Evolutionary conservation across 2,329 filamentous ascomycete genomes (phyloP).

Genomic region (Aspergillus sp.): DNA sequence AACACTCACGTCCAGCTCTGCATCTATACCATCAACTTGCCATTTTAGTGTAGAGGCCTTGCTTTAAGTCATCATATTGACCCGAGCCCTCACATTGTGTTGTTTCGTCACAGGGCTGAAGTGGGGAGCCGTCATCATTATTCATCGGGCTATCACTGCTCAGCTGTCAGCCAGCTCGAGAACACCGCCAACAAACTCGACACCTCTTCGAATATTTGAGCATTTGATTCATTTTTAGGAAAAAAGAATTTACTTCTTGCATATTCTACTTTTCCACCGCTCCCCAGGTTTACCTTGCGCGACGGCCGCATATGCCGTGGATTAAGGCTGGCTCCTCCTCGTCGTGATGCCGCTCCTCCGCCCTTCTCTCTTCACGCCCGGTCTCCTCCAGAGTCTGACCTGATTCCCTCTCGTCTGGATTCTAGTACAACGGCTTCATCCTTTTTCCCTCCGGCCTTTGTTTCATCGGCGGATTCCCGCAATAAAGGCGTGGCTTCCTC

Average conservation of each 20-base stretch:
- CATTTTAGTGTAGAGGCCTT: neutral
- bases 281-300: conserved; percentile 13
- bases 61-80: neutral
- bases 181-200: no score
- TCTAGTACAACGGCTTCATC: conserved; percentile 5
- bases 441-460: conserved; percentile 5
- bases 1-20: no score
- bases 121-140: no score
- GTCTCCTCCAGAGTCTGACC: conserved; percentile 18
- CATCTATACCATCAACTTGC: no score
- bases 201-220: no score
- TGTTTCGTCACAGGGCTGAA: neutral
- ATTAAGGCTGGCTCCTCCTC: conserved; percentile 37
- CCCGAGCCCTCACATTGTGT: neutral
- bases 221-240: no score
- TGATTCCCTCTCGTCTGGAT: conserved; percentile 15
- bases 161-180: no score
- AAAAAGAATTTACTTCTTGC: neutral
- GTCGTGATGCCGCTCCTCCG: conserved; percentile 33
- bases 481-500: conserved; percentile 26
- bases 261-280: neutral
- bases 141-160: no score
- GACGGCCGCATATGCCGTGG: conserved; percentile 34
- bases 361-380: conserved; percentile 24
- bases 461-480: conserved; percentile 11